phyloP scores from a whole-genome alignment of 2,329 filamentous ascomycete genomes.

The Fusarium papillatum region DNA sequence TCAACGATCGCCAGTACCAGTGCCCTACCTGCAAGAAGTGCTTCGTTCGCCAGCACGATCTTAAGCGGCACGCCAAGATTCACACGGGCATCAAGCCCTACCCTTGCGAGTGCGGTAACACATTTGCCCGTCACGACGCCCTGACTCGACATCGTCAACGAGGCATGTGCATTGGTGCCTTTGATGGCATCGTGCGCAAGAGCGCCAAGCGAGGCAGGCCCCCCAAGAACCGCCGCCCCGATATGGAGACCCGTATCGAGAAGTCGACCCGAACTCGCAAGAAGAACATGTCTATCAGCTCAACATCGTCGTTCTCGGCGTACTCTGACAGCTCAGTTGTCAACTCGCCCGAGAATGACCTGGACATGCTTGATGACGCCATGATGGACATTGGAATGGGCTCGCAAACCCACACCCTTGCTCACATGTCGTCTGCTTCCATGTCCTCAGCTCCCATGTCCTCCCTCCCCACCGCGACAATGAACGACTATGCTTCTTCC shows the following conservation, averaged over 20 bases:
- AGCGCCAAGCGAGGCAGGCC: conserved; percentile 74
- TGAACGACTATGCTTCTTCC: conserved; percentile 52
- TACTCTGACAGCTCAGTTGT: conserved; percentile 69
- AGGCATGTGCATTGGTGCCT: conserved; percentile 96
- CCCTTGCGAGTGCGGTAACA: conserved; percentile 93
- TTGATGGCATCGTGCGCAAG: conserved; percentile 80
- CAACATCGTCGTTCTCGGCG: conserved; percentile 67
- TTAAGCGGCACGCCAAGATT: conserved; percentile 97
- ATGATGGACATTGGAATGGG: conserved; percentile 59
- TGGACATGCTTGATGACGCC: conserved; percentile 59
- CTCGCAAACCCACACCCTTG: conserved; percentile 44
- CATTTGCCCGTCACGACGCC: conserved; percentile 95
- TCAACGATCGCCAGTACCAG: conserved; percentile 95
- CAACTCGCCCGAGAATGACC: conserved; percentile 66
- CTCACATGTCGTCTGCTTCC: conserved; percentile 60
- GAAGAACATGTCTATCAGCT: conserved; percentile 64
- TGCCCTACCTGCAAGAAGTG: conserved; percentile 95
- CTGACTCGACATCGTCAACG: conserved; percentile 94
- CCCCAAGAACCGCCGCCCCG: conserved; percentile 69
- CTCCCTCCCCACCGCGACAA: conserved; percentile 48
- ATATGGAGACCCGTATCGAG: conserved; percentile 67
- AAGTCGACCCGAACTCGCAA: conserved; percentile 70
- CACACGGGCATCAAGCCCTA: conserved; percentile 97
- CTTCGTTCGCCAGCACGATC: conserved; percentile 96
- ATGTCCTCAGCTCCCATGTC: conserved; percentile 63